Percentiles rank a stretch among this genome's conserved stretches.
Evolutionary conservation across 1,284 basidiomycete species (phyloP).

Genomic region (Rhodotorula sp.): DNA sequence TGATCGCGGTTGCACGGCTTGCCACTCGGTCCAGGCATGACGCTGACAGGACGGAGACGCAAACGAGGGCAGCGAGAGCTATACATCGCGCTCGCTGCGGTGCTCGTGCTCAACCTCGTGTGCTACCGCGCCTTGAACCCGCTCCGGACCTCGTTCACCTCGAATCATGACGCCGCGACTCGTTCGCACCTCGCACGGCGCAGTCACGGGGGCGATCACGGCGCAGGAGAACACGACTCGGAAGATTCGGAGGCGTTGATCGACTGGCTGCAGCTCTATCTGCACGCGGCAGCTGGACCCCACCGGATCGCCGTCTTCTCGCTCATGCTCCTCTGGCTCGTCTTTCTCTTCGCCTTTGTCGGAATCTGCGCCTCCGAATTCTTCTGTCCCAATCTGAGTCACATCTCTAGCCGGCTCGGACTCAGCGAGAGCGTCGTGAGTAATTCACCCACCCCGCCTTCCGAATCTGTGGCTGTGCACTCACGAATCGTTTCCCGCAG

Average conservation of each 20-base stretch:
- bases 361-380: constrained; percentile 92
- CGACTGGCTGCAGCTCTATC: constrained; percentile 28
- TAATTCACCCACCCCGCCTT: constrained; percentile 3
- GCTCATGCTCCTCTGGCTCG: constrained; percentile 68
- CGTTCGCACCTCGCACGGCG: neutral
- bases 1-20: neutral
- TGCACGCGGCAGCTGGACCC: neutral
- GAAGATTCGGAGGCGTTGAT: constrained; percentile 25
- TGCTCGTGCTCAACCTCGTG: constrained; percentile 10
- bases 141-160: neutral
- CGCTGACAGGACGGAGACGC: neutral
- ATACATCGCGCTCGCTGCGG: constrained; percentile 9
- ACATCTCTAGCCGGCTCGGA: constrained; percentile 74
- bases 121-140: constrained; percentile 11
- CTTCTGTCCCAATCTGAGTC: constrained; percentile 86
- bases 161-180: neutral
- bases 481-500: constrained; percentile 17
- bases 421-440: constrained; percentile 75
- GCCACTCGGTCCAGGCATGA: neutral
- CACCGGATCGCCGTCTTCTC: constrained; percentile 61
- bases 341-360: constrained; percentile 77
- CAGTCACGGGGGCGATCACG: too few relatives aligned
- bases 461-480: neutral
- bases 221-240: neutral
- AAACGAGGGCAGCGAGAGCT: neutral